Base-by-base conservation (phyloP, 805 yeast genomes). In the Sugiyamaella qingdaonensis region DNA sequence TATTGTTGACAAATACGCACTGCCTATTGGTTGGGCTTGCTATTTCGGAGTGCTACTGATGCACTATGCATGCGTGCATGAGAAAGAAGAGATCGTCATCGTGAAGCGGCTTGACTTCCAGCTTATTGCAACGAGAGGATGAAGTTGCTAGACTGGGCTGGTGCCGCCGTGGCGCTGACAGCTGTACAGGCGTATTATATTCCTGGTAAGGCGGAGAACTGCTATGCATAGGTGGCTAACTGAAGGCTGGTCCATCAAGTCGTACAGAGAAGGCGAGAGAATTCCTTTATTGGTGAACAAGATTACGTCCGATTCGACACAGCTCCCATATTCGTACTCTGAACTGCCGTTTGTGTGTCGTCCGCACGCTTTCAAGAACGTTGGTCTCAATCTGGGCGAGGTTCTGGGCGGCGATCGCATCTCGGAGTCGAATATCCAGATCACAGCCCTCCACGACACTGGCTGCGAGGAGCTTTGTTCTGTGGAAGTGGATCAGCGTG, bases 331-430 rank as follows among this genome's bases (percentile, higher is more conserved):
- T 64, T 81, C 86, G 0, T 89, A 87, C 67, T 82, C 85, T 67
- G 87, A 84, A 53, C 72, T 90, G 48, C 88, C 88, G 1, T 89
- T 88, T 66, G 84, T 87, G 1, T 89, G 96, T 68, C 88, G 92
- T 0, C 81, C 86, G 9, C 71, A 78, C 2, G 64, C 63, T 2
- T 73, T 80, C n/a, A 79, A 79, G 54, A 84, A 87, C 1, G 69
- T 85, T 16, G 85, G 84, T 58, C 66, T 87, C 44, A 84, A 90
- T 4, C 66, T 89, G 19, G 88, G 90, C 13, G 92, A 87, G 61
- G 82, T 90, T 16, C 73, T 89, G 51, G 75, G 85, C 50, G 96
- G 96, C 11, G 96, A 89, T 63, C 72, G 95, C 50, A 79, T 85
- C 48, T 82, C 87, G 84, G 82, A 79, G 56, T 82, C 91, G 36